Conservation (phyloP, 1,284 basidiomycete genomes). For the Apiotrichum brassicae region DNA sequence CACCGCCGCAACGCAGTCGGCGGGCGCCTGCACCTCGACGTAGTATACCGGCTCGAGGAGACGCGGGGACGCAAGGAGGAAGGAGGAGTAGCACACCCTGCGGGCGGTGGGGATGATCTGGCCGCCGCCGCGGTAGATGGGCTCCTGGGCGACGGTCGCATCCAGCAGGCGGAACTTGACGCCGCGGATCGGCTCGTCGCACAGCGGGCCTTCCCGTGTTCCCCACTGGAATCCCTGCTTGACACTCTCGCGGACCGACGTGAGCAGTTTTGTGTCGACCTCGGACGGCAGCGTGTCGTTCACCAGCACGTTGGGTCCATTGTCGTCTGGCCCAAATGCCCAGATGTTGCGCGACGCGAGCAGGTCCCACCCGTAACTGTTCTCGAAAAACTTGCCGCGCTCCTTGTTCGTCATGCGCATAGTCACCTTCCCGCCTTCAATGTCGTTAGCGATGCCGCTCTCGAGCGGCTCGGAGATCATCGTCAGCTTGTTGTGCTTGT, state of each 20-base stretch:
- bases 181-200: conserved; percentile 97
- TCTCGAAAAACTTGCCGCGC: conserved; percentile 86
- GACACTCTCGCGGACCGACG: conserved; percentile 85
- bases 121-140: conserved; percentile 94
- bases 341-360: conserved; percentile 96
- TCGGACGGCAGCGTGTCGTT: conserved; percentile 96
- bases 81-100: conserved; percentile 97
- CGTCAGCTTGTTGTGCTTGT: conserved; percentile 98
- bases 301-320: conserved; percentile 84
- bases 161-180: conserved; percentile 96
- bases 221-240: conserved; percentile 99
- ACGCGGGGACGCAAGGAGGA: conserved; percentile 88
- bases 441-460: conserved; percentile 85
- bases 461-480: conserved; percentile 97
- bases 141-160: conserved; percentile 82
- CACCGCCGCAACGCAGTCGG: conserved; percentile 96
- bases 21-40: conserved; percentile 95
- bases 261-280: conserved; percentile 87
- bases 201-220: conserved; percentile 90
- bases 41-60: conserved; percentile 97
- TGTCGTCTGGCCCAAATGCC: conserved; percentile 98
- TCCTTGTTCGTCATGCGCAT: conserved; percentile 93
- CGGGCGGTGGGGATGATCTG: conserved; percentile 94
- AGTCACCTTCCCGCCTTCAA: conserved; percentile 81
- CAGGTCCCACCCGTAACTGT: conserved; percentile 97